Evolutionary conservation across 306 rosid genomes (phyloP), one percentile per base, ranked within the genome.

Genomic region (Canavalia ensiformis): DNA sequence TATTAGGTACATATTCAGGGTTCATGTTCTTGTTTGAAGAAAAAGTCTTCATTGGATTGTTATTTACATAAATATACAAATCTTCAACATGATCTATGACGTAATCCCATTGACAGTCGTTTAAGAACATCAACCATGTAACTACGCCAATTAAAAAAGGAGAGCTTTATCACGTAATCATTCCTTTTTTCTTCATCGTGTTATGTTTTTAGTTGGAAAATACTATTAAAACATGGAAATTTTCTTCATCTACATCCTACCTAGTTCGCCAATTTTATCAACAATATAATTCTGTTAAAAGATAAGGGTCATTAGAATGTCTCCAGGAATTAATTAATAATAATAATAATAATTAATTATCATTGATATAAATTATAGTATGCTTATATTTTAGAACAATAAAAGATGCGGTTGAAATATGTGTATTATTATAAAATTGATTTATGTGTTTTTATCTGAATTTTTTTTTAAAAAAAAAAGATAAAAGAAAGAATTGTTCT

Each of bases 71-170:
- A 18, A 29, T 51, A 41, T 28, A 41, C 39, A 63, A 35, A 35
- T n/a, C 5, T 42, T 77, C 49, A 57, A 7, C 51, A 80, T 10
- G 56, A 73, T 74, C 2, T 0, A 73, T 74, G 70, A 55, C 67
- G 55, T 18, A 55, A 74, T 81, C 67, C 6, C 8, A 39, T 30
- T 72, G 37, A 51, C 41, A 71, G 1, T 44, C 76, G 34, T 33
- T 35, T 6, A 10, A 54, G 28, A 39, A n/a, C 49, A 68, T 33
- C 9, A 12, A 37, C 34, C 18, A 65, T 68, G 46, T 37, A 34
- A 13, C 77, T 4, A 45, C 46, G 42, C 51, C 41, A 12, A 58
- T 56, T 65, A 79, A 56, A 56, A 37, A 78, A 68, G 28, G 13
- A 47, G 29, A n/a, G 9, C n/a, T 30, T 30, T 47, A 44, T 28